phyloP scores from a whole-genome alignment of 306 rosid genomes.

The Chamaecrista fasciculata region DNA sequence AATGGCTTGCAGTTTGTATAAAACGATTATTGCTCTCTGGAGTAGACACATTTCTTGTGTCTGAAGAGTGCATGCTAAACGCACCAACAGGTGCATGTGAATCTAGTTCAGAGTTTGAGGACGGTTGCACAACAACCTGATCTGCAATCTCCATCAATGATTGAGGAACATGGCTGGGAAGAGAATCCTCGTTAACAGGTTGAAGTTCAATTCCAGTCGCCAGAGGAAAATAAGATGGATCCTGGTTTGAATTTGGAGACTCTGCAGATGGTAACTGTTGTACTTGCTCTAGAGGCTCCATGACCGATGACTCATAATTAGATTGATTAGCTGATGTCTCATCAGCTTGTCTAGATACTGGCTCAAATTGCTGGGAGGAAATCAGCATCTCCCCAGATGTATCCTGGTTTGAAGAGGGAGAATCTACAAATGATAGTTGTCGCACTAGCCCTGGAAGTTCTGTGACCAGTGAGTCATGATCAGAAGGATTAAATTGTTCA shows the following conservation, averaged over 20 bases:
- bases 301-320: slow-evolving; percentile 12
- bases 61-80: slow-evolving; percentile 28
- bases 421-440: slow-evolving; percentile 30
- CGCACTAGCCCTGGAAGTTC: slow-evolving; percentile 40
- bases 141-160: slow-evolving; percentile 29
- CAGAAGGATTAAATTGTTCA: no score
- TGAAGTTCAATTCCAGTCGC: slow-evolving; percentile 16
- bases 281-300: slow-evolving; percentile 30
- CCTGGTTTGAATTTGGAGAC: slow-evolving; percentile 30
- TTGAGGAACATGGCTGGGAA: slow-evolving; percentile 25
- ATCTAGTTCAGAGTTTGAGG: slow-evolving; percentile 24
- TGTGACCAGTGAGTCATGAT: neutral
- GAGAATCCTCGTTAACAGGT: slow-evolving; percentile 25
- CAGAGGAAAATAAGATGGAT: slow-evolving; percentile 23
- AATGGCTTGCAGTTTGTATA: slow-evolving; percentile 38
- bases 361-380: slow-evolving; percentile 8
- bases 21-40: slow-evolving; percentile 43
- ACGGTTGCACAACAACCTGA: slow-evolving; percentile 23
- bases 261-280: slow-evolving; percentile 23
- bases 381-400: slow-evolving; percentile 8
- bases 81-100: slow-evolving; percentile 21
- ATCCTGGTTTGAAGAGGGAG: slow-evolving; percentile 24
- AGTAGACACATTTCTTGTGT: slow-evolving; percentile 36
- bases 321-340: slow-evolving; percentile 19
- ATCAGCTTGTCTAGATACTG: slow-evolving; percentile 17